Evolutionary conservation across 345 rosid genomes (phyloP).

Genomic region (Populus pruinosa): DNA sequence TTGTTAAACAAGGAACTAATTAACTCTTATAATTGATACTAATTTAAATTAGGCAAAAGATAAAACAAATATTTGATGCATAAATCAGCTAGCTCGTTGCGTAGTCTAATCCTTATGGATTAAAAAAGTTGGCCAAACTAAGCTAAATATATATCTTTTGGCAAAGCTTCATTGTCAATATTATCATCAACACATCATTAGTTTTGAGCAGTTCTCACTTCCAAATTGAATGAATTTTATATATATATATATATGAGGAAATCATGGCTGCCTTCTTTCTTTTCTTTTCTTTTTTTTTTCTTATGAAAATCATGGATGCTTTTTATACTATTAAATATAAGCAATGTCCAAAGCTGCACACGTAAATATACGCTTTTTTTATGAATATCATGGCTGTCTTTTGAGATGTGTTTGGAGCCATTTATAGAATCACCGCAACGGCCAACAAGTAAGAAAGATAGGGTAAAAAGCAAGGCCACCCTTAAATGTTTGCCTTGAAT

Average conservation of each 20-base stretch:
- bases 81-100: background rate
- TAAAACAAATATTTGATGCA: background rate
- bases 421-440: background rate
- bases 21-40: too few species aligned
- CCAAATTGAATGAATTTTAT: slow-evolving; percentile 6
- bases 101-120: background rate
- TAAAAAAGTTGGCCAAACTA: background rate
- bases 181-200: slow-evolving; percentile 14
- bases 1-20: background rate
- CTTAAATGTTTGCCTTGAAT: slow-evolving; percentile 20
- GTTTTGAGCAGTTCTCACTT: slow-evolving; percentile 13
- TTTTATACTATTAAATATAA: slow-evolving; percentile 14
- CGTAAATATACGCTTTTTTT: slow-evolving; percentile 20
- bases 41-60: background rate
- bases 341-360: slow-evolving; percentile 2
- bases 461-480: slow-evolving; percentile 3
- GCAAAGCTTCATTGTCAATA: background rate
- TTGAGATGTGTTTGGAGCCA: slow-evolving; percentile 33
- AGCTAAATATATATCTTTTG: slow-evolving; percentile 5
- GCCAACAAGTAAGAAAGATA: background rate
- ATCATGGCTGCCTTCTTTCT: background rate
- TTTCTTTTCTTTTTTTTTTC: too few species aligned
- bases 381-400: slow-evolving; percentile 28
- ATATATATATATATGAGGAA: slow-evolving; percentile 13
- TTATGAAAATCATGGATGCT: background rate